Conservation (phyloP, 768 basidiomycete genomes). For the Phanerochaete sordida region DNA sequence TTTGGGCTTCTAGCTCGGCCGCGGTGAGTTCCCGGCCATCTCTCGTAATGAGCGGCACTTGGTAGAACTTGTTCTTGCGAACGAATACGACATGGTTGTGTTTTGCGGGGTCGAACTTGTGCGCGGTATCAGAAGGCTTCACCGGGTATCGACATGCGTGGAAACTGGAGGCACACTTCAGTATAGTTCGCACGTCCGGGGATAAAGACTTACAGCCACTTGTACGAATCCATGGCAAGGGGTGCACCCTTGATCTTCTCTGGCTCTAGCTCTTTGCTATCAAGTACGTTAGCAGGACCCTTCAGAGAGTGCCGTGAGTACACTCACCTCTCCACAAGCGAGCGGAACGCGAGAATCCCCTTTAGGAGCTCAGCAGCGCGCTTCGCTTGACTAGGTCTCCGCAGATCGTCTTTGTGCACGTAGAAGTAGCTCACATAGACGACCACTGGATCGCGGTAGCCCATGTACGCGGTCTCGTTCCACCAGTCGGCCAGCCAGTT, state of each 20-base stretch:
- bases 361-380: conserved; percentile 83
- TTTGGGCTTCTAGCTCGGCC: conserved; percentile 81
- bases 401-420: conserved; percentile 70
- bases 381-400: conserved; percentile 51
- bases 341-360: conserved; percentile 81
- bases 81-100: conserved; percentile 91
- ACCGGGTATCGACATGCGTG: conserved; percentile 88
- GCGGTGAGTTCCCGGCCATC: conserved; percentile 71
- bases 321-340: conserved; percentile 75
- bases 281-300: neutral
- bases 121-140: conserved; percentile 78
- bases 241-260: conserved; percentile 79
- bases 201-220: conserved; percentile 67
- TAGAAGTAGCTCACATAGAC: conserved; percentile 96
- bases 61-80: conserved; percentile 88
- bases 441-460: conserved; percentile 84
- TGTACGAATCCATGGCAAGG: conserved; percentile 90
- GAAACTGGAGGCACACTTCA: conserved; percentile 49
- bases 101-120: conserved; percentile 67
- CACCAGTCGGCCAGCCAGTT: conserved; percentile 99
- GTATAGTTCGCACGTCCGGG: neutral
- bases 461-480: conserved; percentile 92
- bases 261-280: conserved; percentile 70
- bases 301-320: neutral
- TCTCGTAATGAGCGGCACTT: conserved; percentile 64